Base-by-base conservation (phyloP, 768 basidiomycete species). In the Phaffia australis region DNA sequence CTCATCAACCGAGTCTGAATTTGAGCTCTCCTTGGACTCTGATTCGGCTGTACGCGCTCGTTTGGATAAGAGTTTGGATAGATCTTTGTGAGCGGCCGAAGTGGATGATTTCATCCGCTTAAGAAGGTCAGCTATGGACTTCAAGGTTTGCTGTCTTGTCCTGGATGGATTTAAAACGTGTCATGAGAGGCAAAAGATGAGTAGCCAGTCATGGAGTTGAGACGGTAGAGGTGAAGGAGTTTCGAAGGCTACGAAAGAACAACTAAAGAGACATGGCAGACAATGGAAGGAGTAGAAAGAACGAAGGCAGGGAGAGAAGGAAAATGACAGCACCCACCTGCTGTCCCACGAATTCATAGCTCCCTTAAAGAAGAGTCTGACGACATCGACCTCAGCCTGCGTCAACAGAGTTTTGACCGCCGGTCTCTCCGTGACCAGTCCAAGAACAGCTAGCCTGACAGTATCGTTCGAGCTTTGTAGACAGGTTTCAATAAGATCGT, bases 341-440 rank as follows among this genome's bases (percentile, higher is more conserved):
- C 64, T 65, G n/a, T 65, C 64, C 27, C 58, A 49, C 19, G 50
- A 56, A 32, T 67, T 67, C 52, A 62, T 61, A 9, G 52, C 50
- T 15, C 47, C 29, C 23, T 62, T 32, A 18, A 67, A 25, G n/a
- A 63, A 67, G 7, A 25, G n/a, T 42, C 50, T 55, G 27, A 52
- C 66, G 27, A 67, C 50, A 18, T 21, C 47, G 27, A 47, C 42
- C 47, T 67, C 66, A 7, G 48, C 60, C 11, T 50, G 19, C 14
- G 59, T 55, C 25, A 67, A 8, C 5, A 54, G 54, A 27, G 66
- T 56, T 11, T 46, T 51, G 55, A 60, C 30, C 3, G 59, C 52
- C 55, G 59, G 29, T 56, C 48, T 54, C 48, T 67, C 66, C 4
- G 66, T 67, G 29, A 67, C 52, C 23, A 67, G 54, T 8, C 59